Base-by-base conservation (phyloP, 2,329 filamentous ascomycete genomes). In the Acephala macrosclerotiorum region DNA sequence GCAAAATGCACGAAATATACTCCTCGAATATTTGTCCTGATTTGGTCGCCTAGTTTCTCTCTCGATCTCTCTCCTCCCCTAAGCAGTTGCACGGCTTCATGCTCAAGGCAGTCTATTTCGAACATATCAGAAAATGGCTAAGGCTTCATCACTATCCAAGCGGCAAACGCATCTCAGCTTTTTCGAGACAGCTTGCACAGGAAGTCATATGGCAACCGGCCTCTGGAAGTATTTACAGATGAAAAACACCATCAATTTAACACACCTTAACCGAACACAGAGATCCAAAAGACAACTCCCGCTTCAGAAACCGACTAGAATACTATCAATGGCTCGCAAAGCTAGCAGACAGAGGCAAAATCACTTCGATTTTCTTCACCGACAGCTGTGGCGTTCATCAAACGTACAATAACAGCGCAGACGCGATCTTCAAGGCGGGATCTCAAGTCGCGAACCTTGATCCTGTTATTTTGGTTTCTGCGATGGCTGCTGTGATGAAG, bases 161-260 rank as follows among this genome's bases (percentile, higher is more conserved):
- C n/a, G n/a, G n/a, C n/a, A n/a, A n/a, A n/a, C n/a, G n/a, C 61
- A 59, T 29, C 55, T 64, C 55, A 64, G 59, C 45, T 64, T 64
- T 45, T 64, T 64, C 45, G 61, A 59, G 26, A 64, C 36, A 16
- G 61, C 61, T 3, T 58, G 61, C 55, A 64, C 61, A 58, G 61
- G 61, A 3, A 51, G 40, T 9, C 61, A 64, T 29, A 64, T 64
- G 55, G 29, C 55, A 11, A 25, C 55, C 16, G 61, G 56, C 3
- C 61, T 59, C 25, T 63, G 55, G 55, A 4, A n/a, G n/a, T n/a
- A n/a, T n/a, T n/a, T n/a, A n/a, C n/a, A n/a, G n/a, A n/a, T n/a
- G n/a, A n/a, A n/a, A n/a, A n/a, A n/a, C n/a, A n/a, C n/a, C n/a
- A n/a, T n/a, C n/a, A n/a, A n/a, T n/a, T n/a, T n/a, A n/a, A n/a